phyloP scores from a whole-genome alignment of 805 yeast genomes.

The Cyberlindnera subsufficiens region DNA sequence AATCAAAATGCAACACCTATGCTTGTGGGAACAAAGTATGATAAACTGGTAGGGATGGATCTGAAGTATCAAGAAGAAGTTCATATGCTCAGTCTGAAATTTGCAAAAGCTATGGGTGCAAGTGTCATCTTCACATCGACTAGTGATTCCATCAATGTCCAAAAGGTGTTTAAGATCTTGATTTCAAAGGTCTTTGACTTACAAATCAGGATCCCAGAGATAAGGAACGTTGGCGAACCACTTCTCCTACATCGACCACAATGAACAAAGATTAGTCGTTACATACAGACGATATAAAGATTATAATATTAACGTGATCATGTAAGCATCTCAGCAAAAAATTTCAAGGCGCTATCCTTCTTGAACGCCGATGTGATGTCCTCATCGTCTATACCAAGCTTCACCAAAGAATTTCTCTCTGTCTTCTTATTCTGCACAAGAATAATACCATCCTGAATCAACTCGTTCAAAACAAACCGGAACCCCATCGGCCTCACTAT shows the following conservation, averaged over 20 bases:
- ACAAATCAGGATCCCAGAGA: constrained; percentile 69
- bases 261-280: neutral
- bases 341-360: constrained; percentile 40
- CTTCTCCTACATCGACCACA: constrained; percentile 35
- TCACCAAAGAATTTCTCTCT: constrained; percentile 59
- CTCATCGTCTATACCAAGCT: constrained; percentile 65
- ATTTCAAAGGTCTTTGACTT: constrained; percentile 88
- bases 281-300: no score
- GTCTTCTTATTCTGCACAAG: constrained; percentile 57
- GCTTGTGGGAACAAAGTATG: constrained; percentile 90
- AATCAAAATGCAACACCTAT: constrained; percentile 89
- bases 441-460: constrained; percentile 75
- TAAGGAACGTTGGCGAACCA: constrained; percentile 86
- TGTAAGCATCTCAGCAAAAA: constrained; percentile 10
- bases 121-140: constrained; percentile 84
- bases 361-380: constrained; percentile 58
- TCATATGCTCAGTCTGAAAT: constrained; percentile 75
- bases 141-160: constrained; percentile 85
- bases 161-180: constrained; percentile 87
- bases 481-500: constrained; percentile 54
- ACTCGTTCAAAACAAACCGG: constrained; percentile 54
- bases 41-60: constrained; percentile 72
- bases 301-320: neutral
- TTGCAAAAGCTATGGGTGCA: constrained; percentile 86
- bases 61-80: constrained; percentile 78